Base-by-base conservation (phyloP, 2,329 filamentous ascomycete genomes). In the Aureobasidium sp. region DNA sequence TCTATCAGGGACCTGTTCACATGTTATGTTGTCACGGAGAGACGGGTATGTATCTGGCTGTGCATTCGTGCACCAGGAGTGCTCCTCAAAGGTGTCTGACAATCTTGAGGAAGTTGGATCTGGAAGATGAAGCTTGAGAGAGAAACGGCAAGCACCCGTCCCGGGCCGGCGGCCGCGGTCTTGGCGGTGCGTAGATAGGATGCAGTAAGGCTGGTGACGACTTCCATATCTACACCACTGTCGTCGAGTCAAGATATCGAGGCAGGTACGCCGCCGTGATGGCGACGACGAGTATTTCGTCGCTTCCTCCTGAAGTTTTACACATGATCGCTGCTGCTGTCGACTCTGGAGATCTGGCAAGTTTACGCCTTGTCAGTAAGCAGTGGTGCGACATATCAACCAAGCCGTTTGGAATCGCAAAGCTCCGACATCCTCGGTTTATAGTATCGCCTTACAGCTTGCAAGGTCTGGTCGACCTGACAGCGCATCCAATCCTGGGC, bases 381-480 rank as follows among this genome's bases (percentile, higher is more conserved):
- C 53, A 36, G 27, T 57, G 39, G 41, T 45, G n/a, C 30, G 30
- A n/a, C 29, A 2, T 45, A 21, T 45, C 53, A n/a, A 57, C 16
- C 16, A 44, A 29, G 39, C n/a, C 10, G 25, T 45, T 57, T 30
- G 53, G 53, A 21, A 6, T 45, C 11, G 30, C 39, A 29, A 32
- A 36, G 34, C 41, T 57, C 3, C 39, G 4, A 8, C 29, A 57
- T 45, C 53, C 11, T 45, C 53, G 29, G 11, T 45, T 44, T 32
- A 21, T 57, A n/a, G 27, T 34, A 15, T 57, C 53, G 27, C 53
- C 53, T 5, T 45, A 57, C 53, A 57, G 53, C 53, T 36, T 57
- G 7, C 29, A 57, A 6, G n/a, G 39, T 13, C 53, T 57, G 5
- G 39, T 57, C 1, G 41, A 57, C 27, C 34, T 57, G 15, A 57